Conservation (phyloP, 2,329 filamentous ascomycete genomes). For the Thelonectria rubi region DNA sequence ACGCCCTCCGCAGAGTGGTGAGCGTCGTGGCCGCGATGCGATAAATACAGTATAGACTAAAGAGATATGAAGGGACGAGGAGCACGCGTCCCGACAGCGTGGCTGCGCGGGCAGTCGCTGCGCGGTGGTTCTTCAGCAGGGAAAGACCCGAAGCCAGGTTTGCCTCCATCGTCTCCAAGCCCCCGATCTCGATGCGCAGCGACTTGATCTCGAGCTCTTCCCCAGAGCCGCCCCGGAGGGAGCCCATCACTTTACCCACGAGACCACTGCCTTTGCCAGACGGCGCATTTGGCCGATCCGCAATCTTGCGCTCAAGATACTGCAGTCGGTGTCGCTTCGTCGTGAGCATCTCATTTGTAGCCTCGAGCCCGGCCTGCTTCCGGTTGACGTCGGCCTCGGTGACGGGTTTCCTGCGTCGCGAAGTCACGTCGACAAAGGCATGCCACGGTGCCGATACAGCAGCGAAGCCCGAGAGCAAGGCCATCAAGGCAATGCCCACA, state of each 20-base stretch:
- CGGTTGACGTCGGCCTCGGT: conserved; percentile 78
- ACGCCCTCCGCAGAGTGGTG: conserved; percentile 69
- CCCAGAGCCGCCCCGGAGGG: conserved; percentile 70
- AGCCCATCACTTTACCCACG: conserved; percentile 77
- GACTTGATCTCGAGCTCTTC: conserved; percentile 67
- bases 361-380: conserved; percentile 81
- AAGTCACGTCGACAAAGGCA: conserved; percentile 72
- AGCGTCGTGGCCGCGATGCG: conserved; percentile 78
- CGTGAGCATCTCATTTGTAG: conserved; percentile 80
- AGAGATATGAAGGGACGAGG: conserved; percentile 70
- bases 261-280: conserved; percentile 59
- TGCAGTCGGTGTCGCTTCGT: conserved; percentile 78
- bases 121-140: conserved; percentile 69
- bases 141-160: conserved; percentile 73
- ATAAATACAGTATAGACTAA: conserved; percentile 86
- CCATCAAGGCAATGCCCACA: conserved; percentile 87
- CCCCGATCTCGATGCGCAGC: conserved; percentile 79
- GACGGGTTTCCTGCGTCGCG: conserved; percentile 62
- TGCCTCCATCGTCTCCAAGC: conserved; percentile 81
- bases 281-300: conserved; percentile 43
- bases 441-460: conserved; percentile 91
- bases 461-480: conserved; percentile 86
- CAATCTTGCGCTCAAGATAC: conserved; percentile 71
- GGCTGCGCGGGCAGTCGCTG: conserved; percentile 71
- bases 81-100: conserved; percentile 73